phyloP scores from a whole-genome alignment of 768 basidiomycete species.

The Asterophora lycoperdoides region DNA sequence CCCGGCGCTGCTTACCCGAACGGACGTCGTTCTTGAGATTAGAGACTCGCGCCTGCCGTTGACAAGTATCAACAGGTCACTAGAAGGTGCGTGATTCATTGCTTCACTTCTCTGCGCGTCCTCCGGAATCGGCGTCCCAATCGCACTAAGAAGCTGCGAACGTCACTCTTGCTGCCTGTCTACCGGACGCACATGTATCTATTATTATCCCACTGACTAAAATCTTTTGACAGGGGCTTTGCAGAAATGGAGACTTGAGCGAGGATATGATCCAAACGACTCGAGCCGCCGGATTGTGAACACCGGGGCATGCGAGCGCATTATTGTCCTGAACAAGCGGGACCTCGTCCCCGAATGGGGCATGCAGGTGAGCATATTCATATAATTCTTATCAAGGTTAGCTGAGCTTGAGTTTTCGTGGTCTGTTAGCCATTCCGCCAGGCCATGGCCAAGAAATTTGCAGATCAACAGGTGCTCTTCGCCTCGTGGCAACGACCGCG shows the following conservation, averaged over 20 bases:
- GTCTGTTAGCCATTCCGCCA: constrained; percentile 60
- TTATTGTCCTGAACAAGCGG: constrained; percentile 90
- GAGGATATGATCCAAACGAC: constrained; percentile 50
- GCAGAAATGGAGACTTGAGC: constrained; percentile 64
- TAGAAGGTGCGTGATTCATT: constrained; percentile 63
- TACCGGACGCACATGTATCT: not conserved
- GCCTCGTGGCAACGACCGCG: constrained; percentile 66
- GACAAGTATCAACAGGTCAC: constrained; percentile 86
- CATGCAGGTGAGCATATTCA: constrained; percentile 57
- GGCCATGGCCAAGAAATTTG: constrained; percentile 68
- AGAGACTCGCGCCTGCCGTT: constrained; percentile 90
- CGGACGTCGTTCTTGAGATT: constrained; percentile 91
- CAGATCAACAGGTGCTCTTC: constrained; percentile 64
- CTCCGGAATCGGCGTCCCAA: constrained; percentile 18
- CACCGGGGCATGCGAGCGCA: constrained; percentile 63
- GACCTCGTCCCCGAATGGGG: constrained; percentile 90
- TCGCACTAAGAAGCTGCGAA: constrained; percentile 2
- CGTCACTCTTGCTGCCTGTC: not conserved
- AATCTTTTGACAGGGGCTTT: constrained; percentile 46
- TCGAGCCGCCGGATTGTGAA: constrained; percentile 35
- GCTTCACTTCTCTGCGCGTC: constrained; percentile 22
- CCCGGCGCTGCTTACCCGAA: constrained; percentile 71
- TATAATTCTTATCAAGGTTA: constrained; percentile 7
- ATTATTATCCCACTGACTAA: not conserved
- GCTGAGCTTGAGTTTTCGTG: constrained; percentile 12